A percentile compares a stretch with the other conserved stretches of the same genome.
Evolutionary conservation across 331 rosid species (phyloP).

Genomic region (Pyrus hybrid): DNA sequence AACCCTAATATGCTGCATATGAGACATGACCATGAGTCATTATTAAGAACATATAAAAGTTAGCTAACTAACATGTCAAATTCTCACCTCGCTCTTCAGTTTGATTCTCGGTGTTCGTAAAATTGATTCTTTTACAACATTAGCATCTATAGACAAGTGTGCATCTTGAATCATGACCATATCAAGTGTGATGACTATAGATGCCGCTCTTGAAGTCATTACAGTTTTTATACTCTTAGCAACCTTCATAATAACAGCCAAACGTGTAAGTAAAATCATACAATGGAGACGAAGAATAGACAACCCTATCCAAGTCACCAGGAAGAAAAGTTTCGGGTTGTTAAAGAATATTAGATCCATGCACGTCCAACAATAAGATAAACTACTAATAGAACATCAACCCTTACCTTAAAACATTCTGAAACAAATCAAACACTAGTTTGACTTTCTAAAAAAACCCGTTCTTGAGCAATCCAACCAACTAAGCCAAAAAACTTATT

Average conservation of each 20-base stretch:
- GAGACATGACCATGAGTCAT: conserved; percentile 9
- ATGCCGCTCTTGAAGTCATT: conserved; percentile 45
- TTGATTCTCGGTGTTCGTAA: conserved; percentile 56
- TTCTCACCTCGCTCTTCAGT: conserved; percentile 70
- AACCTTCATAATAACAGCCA: conserved; percentile 37
- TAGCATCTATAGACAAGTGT: conserved; percentile 58
- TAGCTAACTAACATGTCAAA: conserved; percentile 1
- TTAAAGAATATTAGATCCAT: neutral
- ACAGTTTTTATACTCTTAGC: conserved; percentile 66
- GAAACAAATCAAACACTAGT: neutral
- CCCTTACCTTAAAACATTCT: neutral
- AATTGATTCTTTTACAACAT: conserved; percentile 64
- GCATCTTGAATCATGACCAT: conserved; percentile 58
- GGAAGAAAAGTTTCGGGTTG: neutral
- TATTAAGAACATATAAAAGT: conserved; percentile 6
- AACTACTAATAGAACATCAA: neutral
- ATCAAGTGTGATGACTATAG: conserved; percentile 61
- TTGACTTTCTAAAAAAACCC: neutral
- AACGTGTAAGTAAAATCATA: neutral
- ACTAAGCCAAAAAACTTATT: neutral
- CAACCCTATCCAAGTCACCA: neutral
- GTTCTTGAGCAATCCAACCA: neutral
- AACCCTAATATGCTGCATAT: conserved; percentile 64
- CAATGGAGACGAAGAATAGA: neutral
- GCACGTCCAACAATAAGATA: neutral